Conservation (phyloP, 805 yeast species). For the Ogataea ganodermae region DNA sequence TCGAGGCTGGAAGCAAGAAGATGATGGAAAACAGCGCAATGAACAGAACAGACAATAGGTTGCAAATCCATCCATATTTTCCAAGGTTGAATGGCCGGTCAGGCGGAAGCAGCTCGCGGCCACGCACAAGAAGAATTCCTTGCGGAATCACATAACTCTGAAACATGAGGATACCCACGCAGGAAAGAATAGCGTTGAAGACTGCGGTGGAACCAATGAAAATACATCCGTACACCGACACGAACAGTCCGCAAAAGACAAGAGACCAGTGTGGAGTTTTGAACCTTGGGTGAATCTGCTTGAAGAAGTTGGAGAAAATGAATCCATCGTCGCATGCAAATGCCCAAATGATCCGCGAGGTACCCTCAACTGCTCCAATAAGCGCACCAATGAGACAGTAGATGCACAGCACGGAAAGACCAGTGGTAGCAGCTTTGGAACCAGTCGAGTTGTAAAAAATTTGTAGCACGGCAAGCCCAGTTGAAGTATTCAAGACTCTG, state of each 20-base stretch:
- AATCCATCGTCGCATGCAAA: slow-evolving; percentile 31
- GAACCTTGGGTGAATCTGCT: slow-evolving; percentile 20
- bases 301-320: slow-evolving; percentile 27
- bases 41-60: slow-evolving; percentile 28
- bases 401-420: slow-evolving; percentile 14
- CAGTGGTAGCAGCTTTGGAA: slow-evolving; percentile 18
- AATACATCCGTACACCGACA: slow-evolving; percentile 61
- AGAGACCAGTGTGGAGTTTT: slow-evolving; percentile 25
- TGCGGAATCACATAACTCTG: slow-evolving; percentile 48
- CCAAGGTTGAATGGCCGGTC: slow-evolving; percentile 41
- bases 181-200: slow-evolving; percentile 37
- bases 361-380: slow-evolving; percentile 20
- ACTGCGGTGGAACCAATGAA: slow-evolving; percentile 50
- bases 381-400: slow-evolving; percentile 16
- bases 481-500: slow-evolving; percentile 16
- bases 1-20: slow-evolving; percentile 41
- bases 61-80: slow-evolving; percentile 36
- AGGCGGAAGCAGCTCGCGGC: slow-evolving; percentile 24
- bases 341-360: slow-evolving; percentile 24
- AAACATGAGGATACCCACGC: slow-evolving; percentile 39
- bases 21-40: slow-evolving; percentile 37
- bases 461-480: slow-evolving; percentile 16
- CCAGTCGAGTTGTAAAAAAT: slow-evolving; percentile 20
- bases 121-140: slow-evolving; percentile 45
- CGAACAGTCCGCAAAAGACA: slow-evolving; percentile 47